These are phyloP conservation scores for Apophysomyces elegans DNA, from an alignment of 371 early-diverging fungal species.

Conservation along the genomic window DNA sequence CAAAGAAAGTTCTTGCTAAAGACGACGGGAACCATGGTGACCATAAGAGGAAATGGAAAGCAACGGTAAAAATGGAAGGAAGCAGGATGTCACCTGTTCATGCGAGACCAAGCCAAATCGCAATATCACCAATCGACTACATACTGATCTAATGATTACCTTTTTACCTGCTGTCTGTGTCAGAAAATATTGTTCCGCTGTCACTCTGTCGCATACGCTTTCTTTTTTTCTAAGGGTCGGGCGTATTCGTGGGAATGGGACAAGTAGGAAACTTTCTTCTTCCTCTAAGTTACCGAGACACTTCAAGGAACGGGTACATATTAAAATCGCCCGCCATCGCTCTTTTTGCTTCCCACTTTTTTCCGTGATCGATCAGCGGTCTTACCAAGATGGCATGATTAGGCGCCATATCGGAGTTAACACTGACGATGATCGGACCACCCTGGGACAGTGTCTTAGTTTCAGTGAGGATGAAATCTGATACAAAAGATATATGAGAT, in stretches of 20 bases:
- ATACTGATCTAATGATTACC: too few species aligned
- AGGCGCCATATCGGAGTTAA: not conserved
- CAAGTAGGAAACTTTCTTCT: not conserved
- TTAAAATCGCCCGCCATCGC: not conserved
- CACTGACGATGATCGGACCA: constrained; percentile 1
- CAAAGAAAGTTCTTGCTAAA: too few species aligned
- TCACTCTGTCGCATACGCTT: too few species aligned
- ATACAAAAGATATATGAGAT: not conserved
- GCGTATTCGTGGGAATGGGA: not conserved
- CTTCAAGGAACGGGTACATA: constrained; percentile 1
- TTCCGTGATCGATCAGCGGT: not conserved
- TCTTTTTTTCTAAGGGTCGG: too few species aligned
- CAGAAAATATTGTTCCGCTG: too few species aligned
- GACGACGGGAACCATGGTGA: too few species aligned
- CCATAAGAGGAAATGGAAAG: too few species aligned
- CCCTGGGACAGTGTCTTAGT: constrained; percentile 7
- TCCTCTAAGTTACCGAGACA: not conserved
- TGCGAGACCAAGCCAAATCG: too few species aligned
- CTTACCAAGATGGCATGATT: not conserved
- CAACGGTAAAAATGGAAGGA: too few species aligned
- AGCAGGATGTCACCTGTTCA: too few species aligned
- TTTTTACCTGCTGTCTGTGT: too few species aligned
- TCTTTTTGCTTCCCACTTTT: constrained; percentile 1
- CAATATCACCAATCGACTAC: too few species aligned
- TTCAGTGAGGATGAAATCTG: not conserved